Evolutionary conservation across 2,329 filamentous ascomycete species (phyloP).

Genomic region (Cladosporium sp.): DNA sequence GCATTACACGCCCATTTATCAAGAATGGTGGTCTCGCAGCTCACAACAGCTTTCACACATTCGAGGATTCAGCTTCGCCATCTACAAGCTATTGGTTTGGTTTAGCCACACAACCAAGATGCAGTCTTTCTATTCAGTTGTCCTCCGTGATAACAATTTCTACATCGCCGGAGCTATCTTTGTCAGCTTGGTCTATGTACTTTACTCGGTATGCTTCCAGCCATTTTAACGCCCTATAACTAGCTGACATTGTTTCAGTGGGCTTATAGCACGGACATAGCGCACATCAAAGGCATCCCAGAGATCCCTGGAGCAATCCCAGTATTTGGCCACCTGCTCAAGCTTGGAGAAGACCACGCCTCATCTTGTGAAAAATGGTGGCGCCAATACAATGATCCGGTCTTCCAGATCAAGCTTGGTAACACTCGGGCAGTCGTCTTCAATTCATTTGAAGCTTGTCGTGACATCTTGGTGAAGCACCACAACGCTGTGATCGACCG

Average conservation of each 20-base stretch:
- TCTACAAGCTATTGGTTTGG: neutral
- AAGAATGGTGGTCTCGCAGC: neutral
- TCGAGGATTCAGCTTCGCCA: neutral
- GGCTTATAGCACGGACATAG: conserved; percentile 45
- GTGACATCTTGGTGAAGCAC: conserved; percentile 52
- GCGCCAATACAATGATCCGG: conserved; percentile 47
- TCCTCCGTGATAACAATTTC: neutral
- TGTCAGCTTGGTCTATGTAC: neutral
- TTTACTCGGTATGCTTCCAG: neutral
- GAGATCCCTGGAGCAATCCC: conserved; percentile 54
- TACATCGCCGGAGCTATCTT: neutral
- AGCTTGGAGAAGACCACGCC: conserved; percentile 56
- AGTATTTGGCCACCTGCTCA: conserved; percentile 52
- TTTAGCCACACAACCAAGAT: neutral
- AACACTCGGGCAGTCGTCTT: conserved; percentile 56
- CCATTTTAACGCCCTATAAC: too few relatives aligned
- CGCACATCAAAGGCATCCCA: conserved; percentile 50
- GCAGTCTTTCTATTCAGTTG: neutral
- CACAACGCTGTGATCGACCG: conserved; percentile 54
- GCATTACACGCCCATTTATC: neutral
- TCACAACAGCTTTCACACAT: neutral
- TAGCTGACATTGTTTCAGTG: neutral
- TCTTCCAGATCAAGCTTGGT: conserved; percentile 56
- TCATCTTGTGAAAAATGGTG: conserved; percentile 52
- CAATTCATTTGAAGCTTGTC: conserved; percentile 55